Evolutionary conservation across 805 yeast species (phyloP), one percentile per base, ranked within the genome.

Genomic region (Sporopachydermia lactativora): DNA sequence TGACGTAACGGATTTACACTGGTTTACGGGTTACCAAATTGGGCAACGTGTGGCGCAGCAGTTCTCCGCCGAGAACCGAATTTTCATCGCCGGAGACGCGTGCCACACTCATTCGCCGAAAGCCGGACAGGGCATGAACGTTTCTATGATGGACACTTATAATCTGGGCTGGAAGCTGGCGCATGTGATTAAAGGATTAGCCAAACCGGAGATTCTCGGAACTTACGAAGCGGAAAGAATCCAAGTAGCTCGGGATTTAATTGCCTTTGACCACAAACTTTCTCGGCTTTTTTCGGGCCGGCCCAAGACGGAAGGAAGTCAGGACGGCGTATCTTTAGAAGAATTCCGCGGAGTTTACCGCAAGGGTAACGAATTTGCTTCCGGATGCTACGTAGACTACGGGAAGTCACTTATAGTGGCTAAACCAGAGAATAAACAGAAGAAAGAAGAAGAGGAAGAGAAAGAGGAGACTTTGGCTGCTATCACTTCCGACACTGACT

Each of bases 101-200:
- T 44, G 53, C 17, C 59, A 54, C 41, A 55, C 60, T 3, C 59
- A 56, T 41, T 54, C 59, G 11, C 61, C 61, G 8, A 54, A 57
- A 43, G 61, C 62, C 37, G 62, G 58, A 11, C 62, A 58, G 40
- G 62, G 62, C 17, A 54, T 55, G 61, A 58, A 58, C 37, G 59
- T 53, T 18, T 50, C 56, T 4, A 46, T 52, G 47, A 43, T 43
- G 49, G 60, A 56, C 43, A 55, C 58, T 15, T 57, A 39, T 41
- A 56, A 56, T 39, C 47, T 57, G 17, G 60, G 55, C 11, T 59
- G 61, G 61, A 59, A 59, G 43, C 39, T 59, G 15, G 61, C 60
- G 3, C 45, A 46, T 39, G 59, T 59, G 14, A 42, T 51, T 41
- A 57, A 56, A 35, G 61, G 61, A 3, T 43, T 54, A 34, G 48